These are phyloP conservation scores for Guyanaporus albipodus DNA, from an alignment of 768 basidiomycete species.

Conservation along the genomic window DNA sequence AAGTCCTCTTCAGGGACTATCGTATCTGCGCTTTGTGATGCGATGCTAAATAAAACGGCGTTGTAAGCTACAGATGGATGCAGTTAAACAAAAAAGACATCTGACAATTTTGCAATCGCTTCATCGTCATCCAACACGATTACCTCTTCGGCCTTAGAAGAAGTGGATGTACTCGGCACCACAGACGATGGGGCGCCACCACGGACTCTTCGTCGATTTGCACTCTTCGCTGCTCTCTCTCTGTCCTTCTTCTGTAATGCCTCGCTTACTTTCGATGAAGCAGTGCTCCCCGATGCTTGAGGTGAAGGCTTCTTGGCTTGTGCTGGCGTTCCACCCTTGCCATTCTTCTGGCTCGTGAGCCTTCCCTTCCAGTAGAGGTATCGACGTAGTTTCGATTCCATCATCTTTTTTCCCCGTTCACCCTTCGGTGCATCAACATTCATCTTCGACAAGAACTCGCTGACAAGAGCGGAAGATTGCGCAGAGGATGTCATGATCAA, in stretches of 20 bases:
- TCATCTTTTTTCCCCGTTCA: constrained; percentile 66
- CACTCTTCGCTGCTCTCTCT: constrained; percentile 52
- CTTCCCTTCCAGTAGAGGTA: constrained; percentile 84
- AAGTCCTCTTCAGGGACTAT: constrained; percentile 18
- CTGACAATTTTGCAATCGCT: constrained; percentile 59
- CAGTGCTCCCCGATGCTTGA: constrained; percentile 11
- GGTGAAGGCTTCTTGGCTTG: constrained; percentile 8
- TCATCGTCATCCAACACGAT: constrained; percentile 26
- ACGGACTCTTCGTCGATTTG: constrained; percentile 67
- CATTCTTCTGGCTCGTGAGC: constrained; percentile 24
- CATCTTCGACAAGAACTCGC: constrained; percentile 72
- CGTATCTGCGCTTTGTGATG: constrained; percentile 17
- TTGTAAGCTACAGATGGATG: background rate
- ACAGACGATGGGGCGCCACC: constrained; percentile 54
- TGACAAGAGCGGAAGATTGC: constrained; percentile 66
- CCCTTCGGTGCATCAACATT: constrained; percentile 55
- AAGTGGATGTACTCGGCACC: constrained; percentile 6
- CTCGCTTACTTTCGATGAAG: constrained; percentile 48
- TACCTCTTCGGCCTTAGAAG: constrained; percentile 5
- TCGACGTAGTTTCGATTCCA: constrained; percentile 65
- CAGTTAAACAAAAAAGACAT: constrained; percentile 1
- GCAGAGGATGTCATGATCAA: constrained; percentile 87
- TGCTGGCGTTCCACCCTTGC: constrained; percentile 1
- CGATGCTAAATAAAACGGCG: constrained; percentile 11
- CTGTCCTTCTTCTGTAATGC: constrained; percentile 76